Base-by-base conservation (phyloP, 2,329 filamentous ascomycete genomes). In the Alternaria atra region DNA sequence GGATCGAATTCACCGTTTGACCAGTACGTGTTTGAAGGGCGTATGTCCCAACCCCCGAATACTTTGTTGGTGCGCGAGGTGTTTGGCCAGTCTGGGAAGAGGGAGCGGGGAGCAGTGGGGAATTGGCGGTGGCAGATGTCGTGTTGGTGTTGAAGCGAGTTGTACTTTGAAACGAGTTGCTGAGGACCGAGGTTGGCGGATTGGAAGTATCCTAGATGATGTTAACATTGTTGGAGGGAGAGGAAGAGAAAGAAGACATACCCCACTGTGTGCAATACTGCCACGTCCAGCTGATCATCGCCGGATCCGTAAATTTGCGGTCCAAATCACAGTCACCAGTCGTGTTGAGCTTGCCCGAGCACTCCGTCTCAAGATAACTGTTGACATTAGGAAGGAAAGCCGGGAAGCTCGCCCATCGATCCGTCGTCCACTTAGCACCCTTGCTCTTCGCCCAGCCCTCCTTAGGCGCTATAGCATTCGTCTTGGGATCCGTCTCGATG, bases 201-300 rank as follows among this genome's bases (percentile, higher is more conserved):
- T 68, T 84, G 82, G 68, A 81, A 83, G 71, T 77, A 85, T 9
- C 84, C 74, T 77, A 10, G 5, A 2, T 17, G 5, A 13, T 27
- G 56, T 69, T 51, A 68, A 48, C 35, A 32, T 54, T 12, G 3
- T 13, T 15, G 40, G 32, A 37, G 20, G 37, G 32, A 10, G 20
- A 43, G 5, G 27, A 35, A 4, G 30, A 32, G 25, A 39, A 20
- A 34, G 9, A 29, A 10, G 17, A 67, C 71, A 63, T 61, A 76
- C 75, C 84, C 80, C 81, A 85, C 68, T 86, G 79, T 2, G 80
- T 83, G 71, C 84, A 86, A 67, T 82, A 83, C 66, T 86, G 83
- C 82, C 83, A 85, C 1, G 74, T 80, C 83, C 83, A 85, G 51
- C 74, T 72, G 61, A 85, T 82, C 2, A 60, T 66, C 7, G 76